Conservation (phyloP, 1,284 basidiomycete genomes). For the Malassezia nana region DNA sequence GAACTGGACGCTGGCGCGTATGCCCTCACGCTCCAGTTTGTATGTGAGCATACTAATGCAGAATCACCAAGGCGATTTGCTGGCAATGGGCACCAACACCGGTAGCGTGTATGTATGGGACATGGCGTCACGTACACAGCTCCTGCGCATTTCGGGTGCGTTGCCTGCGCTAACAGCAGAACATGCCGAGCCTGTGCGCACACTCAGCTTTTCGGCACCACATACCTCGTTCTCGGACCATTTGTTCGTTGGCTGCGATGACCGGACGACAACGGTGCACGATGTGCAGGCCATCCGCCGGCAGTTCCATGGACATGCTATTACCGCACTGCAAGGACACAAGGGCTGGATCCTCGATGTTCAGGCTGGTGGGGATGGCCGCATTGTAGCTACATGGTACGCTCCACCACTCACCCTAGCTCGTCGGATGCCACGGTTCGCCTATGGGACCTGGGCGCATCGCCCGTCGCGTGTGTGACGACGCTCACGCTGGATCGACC, state of each 20-base stretch:
- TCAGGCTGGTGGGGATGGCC: constrained; percentile 10
- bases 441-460: constrained; percentile 13
- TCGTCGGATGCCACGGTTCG: constrained; percentile 4
- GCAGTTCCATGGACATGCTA: neutral
- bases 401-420: neutral
- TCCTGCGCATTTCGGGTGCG: neutral
- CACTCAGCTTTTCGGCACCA: constrained; percentile 6
- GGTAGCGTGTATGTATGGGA: constrained; percentile 10
- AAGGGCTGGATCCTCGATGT: constrained; percentile 15
- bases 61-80: constrained; percentile 13
- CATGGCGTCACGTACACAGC: neutral
- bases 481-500: constrained; percentile 1
- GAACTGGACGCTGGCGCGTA: neutral
- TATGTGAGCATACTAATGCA: constrained; percentile 2
- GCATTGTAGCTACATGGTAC: constrained; percentile 13
- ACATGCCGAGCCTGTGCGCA: constrained; percentile 13
- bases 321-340: constrained; percentile 13
- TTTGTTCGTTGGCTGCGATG: constrained; percentile 14
- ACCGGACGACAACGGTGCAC: constrained; percentile 9
- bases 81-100: constrained; percentile 11
- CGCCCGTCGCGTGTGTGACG: constrained; percentile 6
- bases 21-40: constrained; percentile 1
- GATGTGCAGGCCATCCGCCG: constrained; percentile 4
- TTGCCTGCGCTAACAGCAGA: neutral
- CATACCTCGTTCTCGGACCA: constrained; percentile 3